Conservation (phyloP, 2,329 filamentous ascomycete species). For the Botrytis porri region DNA sequence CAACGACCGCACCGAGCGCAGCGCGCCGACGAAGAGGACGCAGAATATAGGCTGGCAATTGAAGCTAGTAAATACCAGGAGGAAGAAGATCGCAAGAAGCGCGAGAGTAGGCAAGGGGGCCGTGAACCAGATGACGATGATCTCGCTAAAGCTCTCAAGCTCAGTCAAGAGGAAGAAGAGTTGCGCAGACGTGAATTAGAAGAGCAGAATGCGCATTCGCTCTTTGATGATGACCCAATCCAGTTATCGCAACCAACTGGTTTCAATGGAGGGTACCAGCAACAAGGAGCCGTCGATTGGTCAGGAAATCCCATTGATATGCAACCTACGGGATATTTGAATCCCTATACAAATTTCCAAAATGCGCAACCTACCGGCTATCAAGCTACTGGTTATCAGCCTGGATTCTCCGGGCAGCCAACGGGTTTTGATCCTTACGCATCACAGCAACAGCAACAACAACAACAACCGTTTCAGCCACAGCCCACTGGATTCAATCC, state of each 20-base stretch:
- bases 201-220: slow-evolving; percentile 74
- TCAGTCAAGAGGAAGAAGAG: slow-evolving; percentile 94
- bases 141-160: slow-evolving; percentile 87
- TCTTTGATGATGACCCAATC: slow-evolving; percentile 79
- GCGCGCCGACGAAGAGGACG: slow-evolving; percentile 74
- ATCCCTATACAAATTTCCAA: slow-evolving; percentile 54
- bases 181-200: slow-evolving; percentile 82
- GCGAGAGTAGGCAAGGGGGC: slow-evolving; percentile 56
- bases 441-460: slow-evolving; percentile 46
- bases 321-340: slow-evolving; percentile 70
- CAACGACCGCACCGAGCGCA: slow-evolving; percentile 49
- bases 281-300: slow-evolving; percentile 94
- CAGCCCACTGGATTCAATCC: slow-evolving; percentile 54
- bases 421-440: slow-evolving; percentile 70
- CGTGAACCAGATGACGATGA: slow-evolving; percentile 69
- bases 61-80: slow-evolving; percentile 95
- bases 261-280: slow-evolving; percentile 96
- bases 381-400: slow-evolving; percentile 62
- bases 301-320: slow-evolving; percentile 92
- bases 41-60: slow-evolving; percentile 85
- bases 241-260: slow-evolving; percentile 67
- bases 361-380: slow-evolving; percentile 56
- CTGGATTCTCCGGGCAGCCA: slow-evolving; percentile 67
- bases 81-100: slow-evolving; percentile 79
- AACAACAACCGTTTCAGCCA: slow-evolving; percentile 50